Evolutionary conservation across 2,329 filamentous ascomycete species (phyloP).

Genomic region (Xylariomycetidae sp.): DNA sequence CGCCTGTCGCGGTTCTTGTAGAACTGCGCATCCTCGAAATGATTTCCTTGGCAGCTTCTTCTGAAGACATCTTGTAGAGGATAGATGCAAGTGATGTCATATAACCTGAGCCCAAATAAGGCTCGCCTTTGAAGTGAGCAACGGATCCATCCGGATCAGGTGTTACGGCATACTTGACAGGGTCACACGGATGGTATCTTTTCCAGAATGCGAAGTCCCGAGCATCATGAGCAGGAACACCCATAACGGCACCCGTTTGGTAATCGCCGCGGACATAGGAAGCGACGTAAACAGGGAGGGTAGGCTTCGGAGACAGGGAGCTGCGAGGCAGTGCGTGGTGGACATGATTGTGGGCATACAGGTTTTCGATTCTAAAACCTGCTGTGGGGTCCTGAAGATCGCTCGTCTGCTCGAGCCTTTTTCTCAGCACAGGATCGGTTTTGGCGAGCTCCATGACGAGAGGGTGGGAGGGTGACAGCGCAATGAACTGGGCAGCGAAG

Average conservation of each 20-base stretch:
- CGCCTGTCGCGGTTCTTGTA: constrained; percentile 53
- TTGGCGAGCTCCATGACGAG: constrained; percentile 59
- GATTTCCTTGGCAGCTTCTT: constrained; percentile 57
- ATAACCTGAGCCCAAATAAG: constrained; percentile 61
- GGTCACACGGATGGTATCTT: constrained; percentile 56
- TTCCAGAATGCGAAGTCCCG: constrained; percentile 79
- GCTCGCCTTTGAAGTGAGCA: constrained; percentile 40
- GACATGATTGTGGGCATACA: constrained; percentile 64
- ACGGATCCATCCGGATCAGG: constrained; percentile 45
- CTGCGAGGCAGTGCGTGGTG: constrained; percentile 34
- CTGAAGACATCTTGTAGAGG: constrained; percentile 60
- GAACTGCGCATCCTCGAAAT: constrained; percentile 48
- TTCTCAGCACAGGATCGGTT: constrained; percentile 55
- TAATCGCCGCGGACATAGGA: constrained; percentile 84
- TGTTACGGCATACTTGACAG: constrained; percentile 60
- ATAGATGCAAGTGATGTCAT: constrained; percentile 62
- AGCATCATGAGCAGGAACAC: constrained; percentile 78
- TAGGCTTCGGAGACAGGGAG: not conserved
- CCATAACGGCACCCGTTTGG: constrained; percentile 86
- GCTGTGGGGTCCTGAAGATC: constrained; percentile 53
- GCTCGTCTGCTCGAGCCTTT: constrained; percentile 63
- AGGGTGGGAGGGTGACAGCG: constrained; percentile 69
- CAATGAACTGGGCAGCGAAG: constrained; percentile 82
- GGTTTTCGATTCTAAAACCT: constrained; percentile 61
- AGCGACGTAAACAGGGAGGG: constrained; percentile 73